These are phyloP conservation scores for Hanseniaspora clermontiae DNA, from an alignment of 805 yeast species.

Conservation along the genomic window DNA sequence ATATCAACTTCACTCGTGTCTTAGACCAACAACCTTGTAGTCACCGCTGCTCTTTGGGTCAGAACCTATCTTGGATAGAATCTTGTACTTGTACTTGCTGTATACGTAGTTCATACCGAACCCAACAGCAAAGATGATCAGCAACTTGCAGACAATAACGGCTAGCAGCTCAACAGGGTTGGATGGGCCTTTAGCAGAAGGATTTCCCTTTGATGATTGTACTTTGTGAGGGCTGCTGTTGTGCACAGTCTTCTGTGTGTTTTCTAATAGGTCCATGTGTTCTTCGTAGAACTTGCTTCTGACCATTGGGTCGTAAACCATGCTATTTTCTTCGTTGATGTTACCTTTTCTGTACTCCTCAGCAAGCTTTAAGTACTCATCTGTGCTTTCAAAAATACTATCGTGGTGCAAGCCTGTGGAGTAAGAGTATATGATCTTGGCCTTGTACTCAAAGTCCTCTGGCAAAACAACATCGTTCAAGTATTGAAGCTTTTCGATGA, in stretches of 20 bases:
- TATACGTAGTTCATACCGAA: not conserved
- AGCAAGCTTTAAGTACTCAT: slow-evolving; percentile 20
- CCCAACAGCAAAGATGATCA: not conserved
- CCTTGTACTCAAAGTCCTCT: slow-evolving; percentile 32
- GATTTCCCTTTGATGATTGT: not conserved
- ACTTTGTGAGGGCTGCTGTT: not conserved
- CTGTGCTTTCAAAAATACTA: slow-evolving; percentile 17
- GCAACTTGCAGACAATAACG: slow-evolving; percentile 1
- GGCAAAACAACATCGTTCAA: slow-evolving; percentile 26
- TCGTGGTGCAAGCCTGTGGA: slow-evolving; percentile 23
- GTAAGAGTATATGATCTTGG: slow-evolving; percentile 30
- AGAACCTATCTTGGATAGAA: slow-evolving; percentile 16
- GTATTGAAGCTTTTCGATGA: slow-evolving; percentile 47
- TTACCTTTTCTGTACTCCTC: slow-evolving; percentile 24
- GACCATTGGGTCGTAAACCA: slow-evolving; percentile 7
- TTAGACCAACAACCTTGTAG: slow-evolving; percentile 21
- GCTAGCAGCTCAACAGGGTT: slow-evolving; percentile 5
- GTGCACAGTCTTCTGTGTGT: not conserved
- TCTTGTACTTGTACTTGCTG: slow-evolving; percentile 5
- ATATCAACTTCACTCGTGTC: slow-evolving; percentile 18
- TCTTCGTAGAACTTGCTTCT: slow-evolving; percentile 2
- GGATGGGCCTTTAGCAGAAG: not conserved
- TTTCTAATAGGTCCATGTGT: slow-evolving; percentile 1
- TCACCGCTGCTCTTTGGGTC: slow-evolving; percentile 15
- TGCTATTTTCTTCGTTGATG: slow-evolving; percentile 6